Conservation (phyloP, 805 yeast genomes). For the Candida multigemmis region DNA sequence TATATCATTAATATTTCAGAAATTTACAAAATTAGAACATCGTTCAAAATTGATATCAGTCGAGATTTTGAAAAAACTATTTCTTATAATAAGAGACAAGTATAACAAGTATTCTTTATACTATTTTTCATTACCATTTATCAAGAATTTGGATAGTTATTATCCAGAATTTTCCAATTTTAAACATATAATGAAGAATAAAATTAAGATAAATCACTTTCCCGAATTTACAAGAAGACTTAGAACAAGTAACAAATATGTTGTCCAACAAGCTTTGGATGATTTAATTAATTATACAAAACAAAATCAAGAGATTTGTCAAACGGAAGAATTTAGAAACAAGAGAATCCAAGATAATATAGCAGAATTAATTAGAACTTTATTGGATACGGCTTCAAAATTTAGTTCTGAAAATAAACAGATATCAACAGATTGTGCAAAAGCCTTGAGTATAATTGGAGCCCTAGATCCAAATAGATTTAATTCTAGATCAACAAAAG, state of each 20-base stretch:
- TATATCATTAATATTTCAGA: constrained; percentile 63
- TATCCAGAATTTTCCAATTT: constrained; percentile 10
- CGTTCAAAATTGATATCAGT: constrained; percentile 44
- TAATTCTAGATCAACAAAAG: constrained; percentile 30
- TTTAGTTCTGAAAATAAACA: constrained; percentile 40
- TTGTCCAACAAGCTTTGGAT: constrained; percentile 60
- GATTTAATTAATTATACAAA: constrained; percentile 50
- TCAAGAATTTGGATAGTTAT: constrained; percentile 22
- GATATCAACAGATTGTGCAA: constrained; percentile 54
- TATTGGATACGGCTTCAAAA: constrained; percentile 48
- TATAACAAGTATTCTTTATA: constrained; percentile 40
- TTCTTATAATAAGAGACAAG: constrained; percentile 19
- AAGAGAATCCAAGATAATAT: constrained; percentile 13
- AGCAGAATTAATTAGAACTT: constrained; percentile 41
- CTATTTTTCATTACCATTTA: constrained; percentile 43
- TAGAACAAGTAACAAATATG: constrained; percentile 55
- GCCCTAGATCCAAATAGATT: constrained; percentile 59
- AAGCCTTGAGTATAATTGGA: constrained; percentile 70
- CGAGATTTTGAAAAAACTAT: constrained; percentile 35
- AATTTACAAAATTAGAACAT: constrained; percentile 44
- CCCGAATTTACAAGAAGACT: constrained; percentile 49
- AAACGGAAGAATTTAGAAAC: constrained; percentile 32
- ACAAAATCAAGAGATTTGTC: constrained; percentile 42
- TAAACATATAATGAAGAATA: constrained; percentile 21
- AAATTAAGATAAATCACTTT: constrained; percentile 26